phyloP scores from a whole-genome alignment of 345 rosid species.

The Capsella bursapastoris region DNA sequence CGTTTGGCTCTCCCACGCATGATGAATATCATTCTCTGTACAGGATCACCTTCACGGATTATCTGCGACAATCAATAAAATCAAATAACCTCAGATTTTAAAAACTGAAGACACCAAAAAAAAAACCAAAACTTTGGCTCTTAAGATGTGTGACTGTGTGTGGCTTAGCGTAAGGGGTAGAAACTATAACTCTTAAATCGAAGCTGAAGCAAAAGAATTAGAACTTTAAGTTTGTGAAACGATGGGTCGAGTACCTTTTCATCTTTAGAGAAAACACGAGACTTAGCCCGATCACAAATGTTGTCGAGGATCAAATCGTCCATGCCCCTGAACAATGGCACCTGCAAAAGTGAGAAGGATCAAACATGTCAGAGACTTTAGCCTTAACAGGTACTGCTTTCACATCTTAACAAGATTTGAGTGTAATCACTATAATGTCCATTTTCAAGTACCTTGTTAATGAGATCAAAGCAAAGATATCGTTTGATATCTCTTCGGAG shows the following conservation, averaged over 20 bases:
- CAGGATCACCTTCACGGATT: constrained; percentile 95
- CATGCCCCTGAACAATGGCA: constrained; percentile 78
- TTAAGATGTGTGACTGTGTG: background rate
- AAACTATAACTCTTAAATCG: background rate
- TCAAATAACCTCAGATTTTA: background rate
- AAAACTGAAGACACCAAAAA: background rate
- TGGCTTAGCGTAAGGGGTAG: too few relatives aligned
- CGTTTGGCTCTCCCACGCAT: constrained; percentile 66
- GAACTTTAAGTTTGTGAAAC: background rate
- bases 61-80: constrained; percentile 52
- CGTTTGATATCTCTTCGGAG: constrained; percentile 89
- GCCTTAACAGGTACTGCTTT: background rate
- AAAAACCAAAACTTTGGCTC: background rate
- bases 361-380: constrained; percentile 11
- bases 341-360: constrained; percentile 46
- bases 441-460: constrained; percentile 61
- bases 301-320: constrained; percentile 90
- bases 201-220: background rate
- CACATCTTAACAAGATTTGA: background rate
- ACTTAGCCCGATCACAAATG: constrained; percentile 83
- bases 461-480: constrained; percentile 80
- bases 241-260: constrained; percentile 67
- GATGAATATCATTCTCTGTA: constrained; percentile 74
- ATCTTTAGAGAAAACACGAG: constrained; percentile 74
- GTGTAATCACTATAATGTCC: background rate